Percentiles rank a stretch among this genome's conserved stretches.
phyloP scores from a whole-genome alignment of 2,329 filamentous ascomycete species.

The Fusarium succisae region DNA sequence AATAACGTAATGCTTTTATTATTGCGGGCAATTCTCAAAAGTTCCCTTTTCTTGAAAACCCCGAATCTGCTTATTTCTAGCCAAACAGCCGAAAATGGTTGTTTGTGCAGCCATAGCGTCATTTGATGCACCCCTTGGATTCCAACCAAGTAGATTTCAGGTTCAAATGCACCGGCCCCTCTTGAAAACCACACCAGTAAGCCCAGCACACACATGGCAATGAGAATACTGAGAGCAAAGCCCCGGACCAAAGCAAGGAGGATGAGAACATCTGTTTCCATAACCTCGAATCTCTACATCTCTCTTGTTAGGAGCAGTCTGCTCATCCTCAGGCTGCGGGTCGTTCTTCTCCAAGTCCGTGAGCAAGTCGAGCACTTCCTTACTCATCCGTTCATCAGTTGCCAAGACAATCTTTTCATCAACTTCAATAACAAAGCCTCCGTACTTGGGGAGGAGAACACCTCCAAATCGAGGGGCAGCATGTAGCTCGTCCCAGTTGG shows the following conservation, averaged over 20 bases:
- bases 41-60: background rate
- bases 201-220: background rate
- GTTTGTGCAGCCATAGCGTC: background rate
- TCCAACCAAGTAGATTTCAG: background rate
- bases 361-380: background rate
- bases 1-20: background rate
- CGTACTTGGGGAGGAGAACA: background rate
- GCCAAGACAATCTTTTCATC: background rate
- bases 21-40: background rate
- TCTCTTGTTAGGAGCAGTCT: background rate
- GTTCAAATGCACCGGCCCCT: background rate
- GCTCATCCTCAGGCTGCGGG: fast-evolving
- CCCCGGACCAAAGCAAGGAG: background rate
- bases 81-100: fast-evolving
- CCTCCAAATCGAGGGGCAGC: background rate
- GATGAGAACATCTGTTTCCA: background rate
- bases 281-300: background rate
- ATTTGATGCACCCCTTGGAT: fast-evolving
- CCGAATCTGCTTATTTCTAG: no score
- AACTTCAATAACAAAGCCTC: background rate
- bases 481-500: background rate
- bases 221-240: background rate
- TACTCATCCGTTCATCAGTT: fast-evolving
- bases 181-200: background rate
- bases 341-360: fast-evolving